A percentile compares a stretch with the other conserved stretches of the same genome.
These are phyloP conservation scores for Fremontodendron californicum DNA, from an alignment of 345 rosid genomes.

Conservation along the genomic window DNA sequence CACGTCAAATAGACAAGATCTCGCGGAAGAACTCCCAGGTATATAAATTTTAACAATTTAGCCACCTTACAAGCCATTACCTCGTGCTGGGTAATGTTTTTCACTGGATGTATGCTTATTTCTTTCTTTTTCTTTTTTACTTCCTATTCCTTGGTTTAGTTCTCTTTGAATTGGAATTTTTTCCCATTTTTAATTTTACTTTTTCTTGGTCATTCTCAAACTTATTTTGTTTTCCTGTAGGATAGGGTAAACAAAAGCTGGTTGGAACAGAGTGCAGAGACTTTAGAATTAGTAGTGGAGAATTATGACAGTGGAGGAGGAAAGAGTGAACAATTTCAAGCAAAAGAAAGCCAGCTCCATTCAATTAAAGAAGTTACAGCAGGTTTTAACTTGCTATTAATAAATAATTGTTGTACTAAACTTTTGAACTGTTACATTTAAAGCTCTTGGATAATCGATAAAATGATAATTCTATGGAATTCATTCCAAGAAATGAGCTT, in stretches of 20 bases:
- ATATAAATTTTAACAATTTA: neutral
- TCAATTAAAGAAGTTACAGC: constrained; percentile 55
- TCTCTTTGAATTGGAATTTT: neutral
- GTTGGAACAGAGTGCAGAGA: constrained; percentile 79
- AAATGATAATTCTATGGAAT: neutral
- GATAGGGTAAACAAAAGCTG: constrained; percentile 79
- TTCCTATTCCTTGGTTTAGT: neutral
- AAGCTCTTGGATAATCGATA: neutral
- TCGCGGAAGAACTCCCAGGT: constrained; percentile 82
- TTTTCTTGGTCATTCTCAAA: neutral
- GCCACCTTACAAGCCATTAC: neutral
- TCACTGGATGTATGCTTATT: neutral
- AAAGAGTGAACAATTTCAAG: constrained; percentile 58
- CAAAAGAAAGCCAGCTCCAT: constrained; percentile 56
- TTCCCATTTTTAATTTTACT: neutral
- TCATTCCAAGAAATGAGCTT: neutral
- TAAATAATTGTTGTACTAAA: neutral
- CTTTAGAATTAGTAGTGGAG: constrained; percentile 64
- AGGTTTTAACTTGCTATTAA: constrained; percentile 38
- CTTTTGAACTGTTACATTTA: neutral
- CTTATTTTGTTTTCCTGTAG: constrained; percentile 33
- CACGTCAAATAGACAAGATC: constrained; percentile 85
- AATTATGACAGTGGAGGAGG: constrained; percentile 84
- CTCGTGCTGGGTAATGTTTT: neutral
- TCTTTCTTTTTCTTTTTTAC: neutral